Evolutionary conservation across 2,329 filamentous ascomycete species (phyloP).

Genomic region (Aspergillus alliaceus): DNA sequence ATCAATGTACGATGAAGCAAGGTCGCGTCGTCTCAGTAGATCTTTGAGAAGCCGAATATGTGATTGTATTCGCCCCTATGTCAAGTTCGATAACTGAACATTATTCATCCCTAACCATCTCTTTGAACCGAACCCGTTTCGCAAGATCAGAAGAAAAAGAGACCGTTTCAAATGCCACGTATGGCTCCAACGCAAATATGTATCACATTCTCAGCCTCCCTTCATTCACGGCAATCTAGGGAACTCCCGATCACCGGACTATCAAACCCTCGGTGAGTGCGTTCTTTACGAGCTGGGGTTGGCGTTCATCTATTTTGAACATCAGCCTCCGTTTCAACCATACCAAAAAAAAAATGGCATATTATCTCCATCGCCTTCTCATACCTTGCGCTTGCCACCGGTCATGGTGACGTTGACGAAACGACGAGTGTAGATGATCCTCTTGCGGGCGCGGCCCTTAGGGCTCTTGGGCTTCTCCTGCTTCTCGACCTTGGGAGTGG

Average conservation of each 20-base stretch:
- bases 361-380: slow-evolving; percentile 3
- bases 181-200: slow-evolving; percentile 5
- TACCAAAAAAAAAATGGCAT: too few relatives aligned
- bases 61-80: slow-evolving; percentile 10
- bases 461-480: slow-evolving; percentile 91
- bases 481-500: slow-evolving; percentile 26
- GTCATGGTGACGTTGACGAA: slow-evolving; percentile 98
- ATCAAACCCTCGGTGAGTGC: slow-evolving; percentile 1
- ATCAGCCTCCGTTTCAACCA: neutral
- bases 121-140: neutral
- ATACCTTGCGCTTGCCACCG: slow-evolving; percentile 97
- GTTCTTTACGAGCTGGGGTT: slow-evolving; percentile 69
- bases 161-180: slow-evolving; percentile 2
- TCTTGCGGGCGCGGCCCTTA: slow-evolving; percentile 97
- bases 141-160: slow-evolving; percentile 2
- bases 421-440: slow-evolving; percentile 91
- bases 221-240: neutral
- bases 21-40: neutral
- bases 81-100: slow-evolving; percentile 5
- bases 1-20: neutral
- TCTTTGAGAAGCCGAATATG: slow-evolving; percentile 6
- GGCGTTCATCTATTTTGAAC: slow-evolving; percentile 70
- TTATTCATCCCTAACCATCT: slow-evolving; percentile 4
- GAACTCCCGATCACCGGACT: neutral
- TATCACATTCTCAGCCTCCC: slow-evolving; percentile 6